Evolutionary conservation across 2,329 filamentous ascomycete species (phyloP).

Genomic region (Xylaria sp.): DNA sequence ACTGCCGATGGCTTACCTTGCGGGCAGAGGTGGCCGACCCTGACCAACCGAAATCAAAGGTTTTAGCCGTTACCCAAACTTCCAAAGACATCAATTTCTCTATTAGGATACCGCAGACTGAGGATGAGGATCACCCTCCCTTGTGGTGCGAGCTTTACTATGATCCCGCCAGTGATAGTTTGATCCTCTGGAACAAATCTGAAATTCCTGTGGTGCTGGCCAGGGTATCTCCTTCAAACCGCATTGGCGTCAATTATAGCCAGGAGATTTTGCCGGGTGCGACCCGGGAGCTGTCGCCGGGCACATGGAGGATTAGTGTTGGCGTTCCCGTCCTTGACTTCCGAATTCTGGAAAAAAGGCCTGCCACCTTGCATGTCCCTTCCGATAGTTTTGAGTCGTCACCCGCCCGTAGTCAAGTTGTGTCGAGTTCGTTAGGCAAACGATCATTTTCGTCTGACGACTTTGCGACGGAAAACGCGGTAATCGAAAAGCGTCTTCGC

Average conservation of each 20-base stretch:
- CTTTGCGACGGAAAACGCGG: conserved; percentile 49
- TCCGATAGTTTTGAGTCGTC: conserved; percentile 49
- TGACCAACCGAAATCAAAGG: conserved; percentile 64
- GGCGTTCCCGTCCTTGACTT: conserved; percentile 66
- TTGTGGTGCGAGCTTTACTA: conserved; percentile 72
- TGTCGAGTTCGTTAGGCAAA: conserved; percentile 62
- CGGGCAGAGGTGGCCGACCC: conserved; percentile 64
- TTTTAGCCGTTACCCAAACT: conserved; percentile 70
- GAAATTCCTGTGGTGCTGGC: conserved; percentile 64
- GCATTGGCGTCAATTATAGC: conserved; percentile 56
- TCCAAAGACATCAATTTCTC: conserved; percentile 70
- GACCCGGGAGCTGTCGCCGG: conserved; percentile 62
- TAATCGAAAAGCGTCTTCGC: conserved; percentile 57
- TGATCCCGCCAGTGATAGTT: conserved; percentile 67
- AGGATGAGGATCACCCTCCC: conserved; percentile 58
- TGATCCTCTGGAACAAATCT: conserved; percentile 67
- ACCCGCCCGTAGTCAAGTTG: conserved; percentile 47
- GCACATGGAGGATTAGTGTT: conserved; percentile 67
- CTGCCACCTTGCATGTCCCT: conserved; percentile 54
- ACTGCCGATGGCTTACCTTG: conserved; percentile 67
- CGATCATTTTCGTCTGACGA: conserved; percentile 60
- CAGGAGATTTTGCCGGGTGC: conserved; percentile 58
- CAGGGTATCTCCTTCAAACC: conserved; percentile 57
- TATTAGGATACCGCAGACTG: conserved; percentile 63
- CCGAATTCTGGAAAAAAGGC: conserved; percentile 66